Conservation (phyloP, 345 rosid species). For the Ricinus communis region DNA sequence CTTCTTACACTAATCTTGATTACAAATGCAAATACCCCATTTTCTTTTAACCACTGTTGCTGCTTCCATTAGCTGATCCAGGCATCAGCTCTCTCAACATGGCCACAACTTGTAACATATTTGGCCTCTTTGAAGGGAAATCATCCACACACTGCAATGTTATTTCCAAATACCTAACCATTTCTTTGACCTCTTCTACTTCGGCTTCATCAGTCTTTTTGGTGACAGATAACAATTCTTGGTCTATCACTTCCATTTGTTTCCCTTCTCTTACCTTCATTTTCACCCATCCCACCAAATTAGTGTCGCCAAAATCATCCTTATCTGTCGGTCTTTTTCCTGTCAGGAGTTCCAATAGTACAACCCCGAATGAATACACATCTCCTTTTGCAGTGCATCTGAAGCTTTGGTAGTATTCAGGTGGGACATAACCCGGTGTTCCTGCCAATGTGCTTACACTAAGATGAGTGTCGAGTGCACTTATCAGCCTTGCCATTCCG, state of each 20-base stretch:
- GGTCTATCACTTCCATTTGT: constrained; percentile 90
- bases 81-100: constrained; percentile 74
- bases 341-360: constrained; percentile 77
- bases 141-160: constrained; percentile 85
- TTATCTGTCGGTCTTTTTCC: constrained; percentile 93
- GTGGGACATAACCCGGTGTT: constrained; percentile 95
- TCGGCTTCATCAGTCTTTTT: constrained; percentile 51
- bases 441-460: constrained; percentile 97
- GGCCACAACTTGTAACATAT: constrained; percentile 89
- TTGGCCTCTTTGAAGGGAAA: constrained; percentile 82
- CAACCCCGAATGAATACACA: constrained; percentile 89
- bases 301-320: constrained; percentile 98
- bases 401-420: constrained; percentile 95
- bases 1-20: constrained; percentile 21
- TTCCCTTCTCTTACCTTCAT: constrained; percentile 80
- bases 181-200: constrained; percentile 67
- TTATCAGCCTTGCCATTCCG: constrained; percentile 96
- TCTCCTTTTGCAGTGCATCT: constrained; percentile 95
- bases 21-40: neutral
- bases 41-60: constrained; percentile 46
- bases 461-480: constrained; percentile 91
- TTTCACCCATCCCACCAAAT: constrained; percentile 94
- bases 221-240: constrained; percentile 51
- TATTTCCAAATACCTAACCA: constrained; percentile 78
- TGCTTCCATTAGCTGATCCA: constrained; percentile 55